Base-by-base conservation (phyloP, 2,329 filamentous ascomycete genomes). In the Allantophomopsis cytisporea region DNA sequence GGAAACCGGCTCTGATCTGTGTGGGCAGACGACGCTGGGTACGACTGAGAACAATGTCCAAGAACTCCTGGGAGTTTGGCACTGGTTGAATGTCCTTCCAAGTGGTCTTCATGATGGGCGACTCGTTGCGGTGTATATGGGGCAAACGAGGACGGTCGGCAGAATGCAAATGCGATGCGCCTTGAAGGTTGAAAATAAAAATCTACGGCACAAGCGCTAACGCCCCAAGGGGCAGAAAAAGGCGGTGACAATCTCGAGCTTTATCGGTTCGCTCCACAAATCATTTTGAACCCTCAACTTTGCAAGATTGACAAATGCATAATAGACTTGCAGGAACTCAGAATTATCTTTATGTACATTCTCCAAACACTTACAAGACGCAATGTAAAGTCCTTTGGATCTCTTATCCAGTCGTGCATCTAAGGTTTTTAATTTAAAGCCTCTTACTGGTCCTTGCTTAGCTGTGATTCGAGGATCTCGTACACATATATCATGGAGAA, bases 41-140 rank as follows among this genome's bases (percentile, higher is more conserved):
- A 51, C 91, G 73, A 56, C 84, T 93, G 54, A 98, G 74, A 49
- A 96, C 88, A 60, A 98, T 95, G 64, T 98, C 91, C 53, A 98
- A 73, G 57, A 98, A 96, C 65, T 98, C 91, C 68, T 93, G 82
- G 60, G 81, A 81, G 54, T 84, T 93, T 42, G 89, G 89, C 49
- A 94, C 85, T 49, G 86, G 85, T 46, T 83, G 80, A 53, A 93
- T 93, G 57, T 83, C 79, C 60, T 80, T 80, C 75, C 75, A 80
- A 41, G 71, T 75, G 46, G 68, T 73, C 66, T 73, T 73, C 69
- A 73, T 73, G 40, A 34, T 34, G 31, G 31, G 31, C 31, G 16
- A 34, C 16, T 34, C 16, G 47, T 63, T 65, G 60, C 54, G 31
- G 31, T 20, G 31, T 14, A 15, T 17, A 15, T 14, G 39, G 11